Percentiles rank a stretch among this genome's conserved stretches.
These are phyloP conservation scores for Geotrichum carabidarum DNA, from an alignment of 1,139 yeast genomes.

Conservation along the genomic window DNA sequence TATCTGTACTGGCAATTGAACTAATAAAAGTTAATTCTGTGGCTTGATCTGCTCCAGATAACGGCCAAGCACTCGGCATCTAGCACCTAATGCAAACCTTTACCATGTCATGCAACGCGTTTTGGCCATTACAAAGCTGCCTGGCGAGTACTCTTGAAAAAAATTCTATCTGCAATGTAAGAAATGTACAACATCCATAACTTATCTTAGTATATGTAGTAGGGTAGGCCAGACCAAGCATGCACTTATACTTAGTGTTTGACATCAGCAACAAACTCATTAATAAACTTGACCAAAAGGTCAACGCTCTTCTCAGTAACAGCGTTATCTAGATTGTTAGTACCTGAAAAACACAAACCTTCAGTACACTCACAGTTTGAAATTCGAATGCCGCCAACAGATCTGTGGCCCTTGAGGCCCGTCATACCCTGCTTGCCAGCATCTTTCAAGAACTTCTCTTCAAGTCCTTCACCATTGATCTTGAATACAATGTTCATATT, in stretches of 20 bases:
- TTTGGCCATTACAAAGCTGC: too few relatives aligned
- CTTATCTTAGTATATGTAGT: too few relatives aligned
- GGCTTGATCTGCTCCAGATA: too few relatives aligned
- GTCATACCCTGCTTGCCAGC: conserved; percentile 54
- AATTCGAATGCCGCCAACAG: conserved; percentile 95
- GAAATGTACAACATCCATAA: too few relatives aligned
- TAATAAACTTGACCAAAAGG: conserved; percentile 53
- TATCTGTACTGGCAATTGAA: too few relatives aligned
- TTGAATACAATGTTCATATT: conserved; percentile 93
- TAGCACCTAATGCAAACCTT: too few relatives aligned
- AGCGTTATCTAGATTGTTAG: conserved; percentile 53
- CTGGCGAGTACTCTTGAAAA: too few relatives aligned
- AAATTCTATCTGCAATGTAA: too few relatives aligned
- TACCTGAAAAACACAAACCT: conserved; percentile 27
- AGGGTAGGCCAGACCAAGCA: too few relatives aligned
- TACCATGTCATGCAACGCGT: too few relatives aligned
- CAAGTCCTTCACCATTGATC: conserved; percentile 53
- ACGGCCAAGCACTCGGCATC: too few relatives aligned
- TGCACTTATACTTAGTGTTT: background rate
- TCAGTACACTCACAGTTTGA: conserved; percentile 44
- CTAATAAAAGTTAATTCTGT: too few relatives aligned
- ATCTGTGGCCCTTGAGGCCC: conserved; percentile 92
- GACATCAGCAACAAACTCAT: conserved; percentile 49
- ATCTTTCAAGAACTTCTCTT: conserved; percentile 59
- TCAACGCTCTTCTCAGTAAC: conserved; percentile 62